These are phyloP conservation scores for Gonium pectorale DNA, from an alignment of 139 green algal genomes.

Conservation along the genomic window DNA sequence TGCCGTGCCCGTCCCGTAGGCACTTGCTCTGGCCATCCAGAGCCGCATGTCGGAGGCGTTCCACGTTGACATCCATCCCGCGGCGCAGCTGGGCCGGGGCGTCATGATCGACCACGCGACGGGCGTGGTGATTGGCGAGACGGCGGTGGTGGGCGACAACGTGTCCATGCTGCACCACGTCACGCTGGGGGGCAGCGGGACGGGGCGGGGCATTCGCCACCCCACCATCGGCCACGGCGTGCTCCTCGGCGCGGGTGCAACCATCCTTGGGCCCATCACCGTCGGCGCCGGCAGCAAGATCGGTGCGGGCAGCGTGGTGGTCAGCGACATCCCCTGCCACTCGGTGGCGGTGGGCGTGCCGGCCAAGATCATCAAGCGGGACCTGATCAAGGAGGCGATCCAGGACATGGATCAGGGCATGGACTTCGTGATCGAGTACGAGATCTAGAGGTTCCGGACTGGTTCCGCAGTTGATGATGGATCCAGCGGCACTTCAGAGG, in stretches of 20 bases:
- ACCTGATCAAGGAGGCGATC: conserved; percentile 70
- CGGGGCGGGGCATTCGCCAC: conserved; percentile 73
- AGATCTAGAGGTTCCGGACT: no score
- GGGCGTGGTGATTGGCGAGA: conserved; percentile 96
- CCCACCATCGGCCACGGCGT: conserved; percentile 87
- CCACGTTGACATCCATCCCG: conserved; percentile 93
- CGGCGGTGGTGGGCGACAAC: conserved; percentile 89
- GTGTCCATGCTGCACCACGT: conserved; percentile 97
- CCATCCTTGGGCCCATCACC: conserved; percentile 82
- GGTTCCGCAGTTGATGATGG: no score
- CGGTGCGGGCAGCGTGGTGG: conserved; percentile 87
- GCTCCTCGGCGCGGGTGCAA: conserved; percentile 89
- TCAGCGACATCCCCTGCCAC: conserved; percentile 81
- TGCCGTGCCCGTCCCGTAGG: conserved; percentile 25
- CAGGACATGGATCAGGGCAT: conserved; percentile 86
- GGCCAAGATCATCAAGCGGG: conserved; percentile 80
- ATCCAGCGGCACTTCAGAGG: no score
- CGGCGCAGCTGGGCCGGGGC: conserved; percentile 81
- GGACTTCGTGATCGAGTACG: conserved; percentile 82
- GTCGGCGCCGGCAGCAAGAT: conserved; percentile 84
- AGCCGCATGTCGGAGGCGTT: conserved; percentile 83
- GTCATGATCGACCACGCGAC: conserved; percentile 95
- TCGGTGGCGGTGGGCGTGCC: conserved; percentile 93
- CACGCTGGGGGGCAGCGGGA: conserved; percentile 92
- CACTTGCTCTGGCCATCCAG: conserved; percentile 84